Base-by-base conservation (phyloP, 345 rosid genomes). In the Corchorus capsularis region DNA sequence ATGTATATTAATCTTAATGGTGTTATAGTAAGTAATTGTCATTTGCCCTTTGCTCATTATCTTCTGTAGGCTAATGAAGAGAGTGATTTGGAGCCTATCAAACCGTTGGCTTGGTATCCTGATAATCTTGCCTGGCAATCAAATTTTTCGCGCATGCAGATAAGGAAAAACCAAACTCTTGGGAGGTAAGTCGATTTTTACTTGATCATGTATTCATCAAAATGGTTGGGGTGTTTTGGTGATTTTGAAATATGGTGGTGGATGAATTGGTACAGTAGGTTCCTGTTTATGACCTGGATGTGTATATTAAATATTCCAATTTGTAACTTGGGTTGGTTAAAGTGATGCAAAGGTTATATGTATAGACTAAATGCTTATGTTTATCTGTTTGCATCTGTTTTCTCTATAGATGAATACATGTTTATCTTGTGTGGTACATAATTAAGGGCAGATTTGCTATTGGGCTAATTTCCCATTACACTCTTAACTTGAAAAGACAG, bases 61-160 rank as follows among this genome's bases (percentile, higher is more conserved):
- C 59, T 46, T 57, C n/a, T 37, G 32, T 73, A 96, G 99, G 89
- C 80, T 37, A 73, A 63, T 63, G 95, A 92, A 77, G 90, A 87
- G 56, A 86, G 81, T 89, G 99, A 93, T 79, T 77, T 79, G 75
- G 93, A 87, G 72, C 87, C 92, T 63, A 91, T 96, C 70, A 89
- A 88, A 82, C 99, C 98, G 0, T 82, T 94, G 83, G 92, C 93
- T 75, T 93, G 97, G 99, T 95, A 91, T 75, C 96, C 97, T 60
- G 86, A 90, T 52, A 90, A 89, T 75, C 91, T 93, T 73, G 98
- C 97, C 9, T 95, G 99, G 99, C 94, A 95, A 79, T 91, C 98
- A 43, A 93, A 85, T 79, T 95, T 89, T 81, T 95, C 98, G 10
- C 83, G 98, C 55, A 96, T 91, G 92, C 98, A 93, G 85, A 88